These are phyloP conservation scores for Teunomyces barrocoloradensis DNA, from an alignment of 805 yeast genomes.

Conservation along the genomic window DNA sequence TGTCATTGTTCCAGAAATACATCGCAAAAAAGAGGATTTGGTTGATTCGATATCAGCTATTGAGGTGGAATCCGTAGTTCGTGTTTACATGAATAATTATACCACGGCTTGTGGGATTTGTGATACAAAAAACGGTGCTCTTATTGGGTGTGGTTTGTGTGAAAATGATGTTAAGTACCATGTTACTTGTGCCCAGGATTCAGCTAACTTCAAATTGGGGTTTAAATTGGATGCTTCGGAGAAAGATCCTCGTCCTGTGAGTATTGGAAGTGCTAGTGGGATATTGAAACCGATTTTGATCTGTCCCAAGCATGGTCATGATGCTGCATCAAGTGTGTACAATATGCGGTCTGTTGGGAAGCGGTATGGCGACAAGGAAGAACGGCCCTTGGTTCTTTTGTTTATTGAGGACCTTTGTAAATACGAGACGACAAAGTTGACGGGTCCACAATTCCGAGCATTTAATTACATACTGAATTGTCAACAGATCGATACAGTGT, in stretches of 20 bases:
- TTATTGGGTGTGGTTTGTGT: constrained; percentile 49
- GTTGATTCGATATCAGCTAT: constrained; percentile 14
- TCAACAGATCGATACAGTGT: constrained; percentile 11
- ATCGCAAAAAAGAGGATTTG: constrained; percentile 25
- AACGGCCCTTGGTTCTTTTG: constrained; percentile 38
- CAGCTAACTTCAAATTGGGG: constrained; percentile 48
- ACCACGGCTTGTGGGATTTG: constrained; percentile 45
- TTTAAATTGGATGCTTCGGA: constrained; percentile 38
- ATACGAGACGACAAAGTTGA: constrained; percentile 10
- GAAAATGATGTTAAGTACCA: constrained; percentile 33
- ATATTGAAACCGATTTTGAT: constrained; percentile 42
- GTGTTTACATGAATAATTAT: constrained; percentile 24
- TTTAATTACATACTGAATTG: constrained; percentile 25
- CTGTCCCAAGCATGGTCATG: constrained; percentile 40
- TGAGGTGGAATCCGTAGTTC: constrained; percentile 30
- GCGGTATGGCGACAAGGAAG: constrained; percentile 24
- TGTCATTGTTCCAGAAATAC: background rate
- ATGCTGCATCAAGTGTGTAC: constrained; percentile 17
- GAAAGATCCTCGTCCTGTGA: constrained; percentile 13
- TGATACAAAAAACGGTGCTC: constrained; percentile 47
- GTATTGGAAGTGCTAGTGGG: constrained; percentile 32
- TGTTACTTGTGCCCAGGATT: constrained; percentile 58
- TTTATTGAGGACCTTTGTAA: constrained; percentile 37
- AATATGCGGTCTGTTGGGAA: constrained; percentile 30
- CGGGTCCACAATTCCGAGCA: constrained; percentile 35